Evolutionary conservation across 768 basidiomycete genomes (phyloP).

Genomic region (Lentinus tigrinus): DNA sequence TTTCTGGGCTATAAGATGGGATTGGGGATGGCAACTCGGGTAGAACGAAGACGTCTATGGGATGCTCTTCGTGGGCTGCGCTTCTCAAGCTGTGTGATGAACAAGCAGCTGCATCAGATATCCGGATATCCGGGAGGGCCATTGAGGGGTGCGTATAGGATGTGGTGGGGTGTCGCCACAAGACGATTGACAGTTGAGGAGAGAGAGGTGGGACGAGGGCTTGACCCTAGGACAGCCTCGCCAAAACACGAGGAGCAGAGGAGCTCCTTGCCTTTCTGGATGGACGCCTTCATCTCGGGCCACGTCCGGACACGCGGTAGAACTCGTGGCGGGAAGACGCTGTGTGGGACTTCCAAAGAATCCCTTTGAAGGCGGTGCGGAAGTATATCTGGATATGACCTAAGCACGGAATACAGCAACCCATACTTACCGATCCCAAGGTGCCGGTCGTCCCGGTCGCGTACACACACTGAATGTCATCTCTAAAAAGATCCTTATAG

Average conservation of each 20-base stretch:
- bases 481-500: too few relatives aligned
- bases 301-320: too few relatives aligned
- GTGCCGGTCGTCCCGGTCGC: too few relatives aligned
- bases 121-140: neutral
- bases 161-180: neutral
- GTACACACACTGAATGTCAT: too few relatives aligned
- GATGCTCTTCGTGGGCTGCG: neutral
- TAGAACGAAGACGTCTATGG: neutral
- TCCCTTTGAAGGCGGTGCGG: too few relatives aligned
- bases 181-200: neutral
- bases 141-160: neutral
- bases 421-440: too few relatives aligned
- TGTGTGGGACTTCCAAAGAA: too few relatives aligned
- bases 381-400: too few relatives aligned
- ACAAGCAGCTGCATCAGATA: neutral
- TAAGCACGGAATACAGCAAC: too few relatives aligned
- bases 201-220: neutral
- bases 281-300: neutral
- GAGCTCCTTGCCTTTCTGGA: neutral
- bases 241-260: neutral
- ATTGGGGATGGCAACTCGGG: neutral
- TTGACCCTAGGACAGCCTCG: constrained; percentile 4
- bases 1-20: neutral
- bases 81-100: neutral
- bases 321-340: too few relatives aligned